Evolutionary conservation across 1,284 basidiomycete genomes (phyloP), one percentile per base, ranked within the genome.

Genomic region (Trichosporon faecale): DNA sequence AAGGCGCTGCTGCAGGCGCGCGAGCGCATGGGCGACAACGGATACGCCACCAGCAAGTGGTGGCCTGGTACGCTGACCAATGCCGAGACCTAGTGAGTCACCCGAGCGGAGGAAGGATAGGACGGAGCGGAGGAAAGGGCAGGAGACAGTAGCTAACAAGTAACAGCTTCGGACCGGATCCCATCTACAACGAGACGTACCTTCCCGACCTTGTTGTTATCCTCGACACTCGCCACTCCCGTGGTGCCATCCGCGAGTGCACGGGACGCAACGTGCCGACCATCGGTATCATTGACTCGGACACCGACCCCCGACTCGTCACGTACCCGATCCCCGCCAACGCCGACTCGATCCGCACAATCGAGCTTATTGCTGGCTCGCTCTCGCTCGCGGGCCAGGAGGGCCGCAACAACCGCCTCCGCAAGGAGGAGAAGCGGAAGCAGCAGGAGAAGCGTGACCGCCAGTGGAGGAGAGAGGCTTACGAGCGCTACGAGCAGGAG

Each of bases 321-420:
- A 98, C 98, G 87, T 99, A 98, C 84, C 91, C 97, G 40, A 98
- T 99, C 77, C 96, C 95, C 0, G 95, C 94, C 46, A 99, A 99
- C 83, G 75, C 79, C 70, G 96, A 98, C 80, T 81, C 79, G 79
- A 88, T 91, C 9, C 89, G 95, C 67, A 92, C 94, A 21, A 91
- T 93, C 60, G 95, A 98, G 79, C 86, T 99, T 40, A 88, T 99
- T 73, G 89, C 91, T 2, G 95, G 95, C 27, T 89, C 98, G 8
- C 86, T 99, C 66, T 94, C 93, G 75, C 89, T 97, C 74, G 97
- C 97, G 0, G 97, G 94, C 4, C 86, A 89, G 75, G 92, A 95
- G 80, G 95, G 95, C 44, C 70, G 81, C 33, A 66, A 70, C 27
- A 14, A 68, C 63, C 72, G 72, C 27, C 68, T 73, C 35, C 64